These are phyloP conservation scores for Cytidiella melzeri DNA, from an alignment of 768 basidiomycete species.

Conservation along the genomic window DNA sequence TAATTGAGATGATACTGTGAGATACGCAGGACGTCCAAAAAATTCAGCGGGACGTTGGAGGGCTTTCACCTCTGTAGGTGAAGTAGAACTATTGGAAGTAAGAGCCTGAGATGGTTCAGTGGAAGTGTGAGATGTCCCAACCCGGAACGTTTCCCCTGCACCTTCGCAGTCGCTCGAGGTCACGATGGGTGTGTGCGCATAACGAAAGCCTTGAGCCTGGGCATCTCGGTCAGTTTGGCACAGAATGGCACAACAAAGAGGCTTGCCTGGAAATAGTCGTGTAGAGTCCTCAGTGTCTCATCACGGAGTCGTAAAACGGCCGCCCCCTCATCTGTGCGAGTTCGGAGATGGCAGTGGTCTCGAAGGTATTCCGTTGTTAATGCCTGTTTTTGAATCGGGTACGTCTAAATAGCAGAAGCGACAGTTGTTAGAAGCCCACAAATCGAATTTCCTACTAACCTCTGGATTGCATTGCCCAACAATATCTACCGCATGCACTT, in stretches of 20 bases:
- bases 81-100: conserved; percentile 14
- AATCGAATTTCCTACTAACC: conserved; percentile 29
- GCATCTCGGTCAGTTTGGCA: conserved; percentile 13
- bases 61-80: background rate
- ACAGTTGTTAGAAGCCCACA: conserved; percentile 20
- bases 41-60: conserved; percentile 42
- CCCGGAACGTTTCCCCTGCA: conserved; percentile 85
- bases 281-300: conserved; percentile 46
- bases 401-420: conserved; percentile 41
- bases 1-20: conserved; percentile 94
- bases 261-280: conserved; percentile 68
- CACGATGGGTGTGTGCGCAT: conserved; percentile 80
- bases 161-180: conserved; percentile 95
- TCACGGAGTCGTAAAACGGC: conserved; percentile 75
- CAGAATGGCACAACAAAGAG: background rate
- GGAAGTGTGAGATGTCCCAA: conserved; percentile 38
- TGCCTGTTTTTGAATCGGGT: conserved; percentile 90
- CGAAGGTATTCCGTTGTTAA: conserved; percentile 76
- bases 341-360: conserved; percentile 82
- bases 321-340: conserved; percentile 65
- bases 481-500: conserved; percentile 40
- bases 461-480: conserved; percentile 56
- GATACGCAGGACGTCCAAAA: conserved; percentile 69
- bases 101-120: conserved; percentile 9
- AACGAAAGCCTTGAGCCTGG: conserved; percentile 72